Base-by-base conservation (phyloP, 331 rosid genomes). In the Stylosanthes scabra region DNA sequence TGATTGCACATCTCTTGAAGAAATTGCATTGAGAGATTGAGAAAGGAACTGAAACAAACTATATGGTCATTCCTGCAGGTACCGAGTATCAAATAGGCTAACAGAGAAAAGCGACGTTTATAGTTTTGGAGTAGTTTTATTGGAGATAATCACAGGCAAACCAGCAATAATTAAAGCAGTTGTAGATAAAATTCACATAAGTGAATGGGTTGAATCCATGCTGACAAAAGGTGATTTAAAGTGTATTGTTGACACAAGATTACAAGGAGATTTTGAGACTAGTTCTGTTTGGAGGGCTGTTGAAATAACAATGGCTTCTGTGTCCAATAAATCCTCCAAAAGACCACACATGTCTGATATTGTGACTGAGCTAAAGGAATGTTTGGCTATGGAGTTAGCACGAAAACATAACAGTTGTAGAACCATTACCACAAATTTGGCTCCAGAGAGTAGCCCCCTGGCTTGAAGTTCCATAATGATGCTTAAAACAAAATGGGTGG, bases 51-150 rank as follows among this genome's bases (percentile, higher is more conserved):
- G 16, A 62, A 47, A 3, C 49, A 2, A 49, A 29, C 6, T 11
- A 1, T 7, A 49, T 59, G 47, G 3, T 74, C 37, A 50, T 20
- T 16, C 39, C 6, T 71, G 59, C 45, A 88, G 85, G 72, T 88
- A 83, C 52, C 16, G 10, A 31, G 13, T 9, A 61, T 64, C 86
- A 76, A 69, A 58, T 52, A 50, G 78, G 78, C 45, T 88, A 16
- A 79, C 74, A 5, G 89, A 78, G 72, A 85, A 85, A 73, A 88
- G 89, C 61, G 88, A 87, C 58, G 82, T 85, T 28, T 87, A 83
- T 56, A 78, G 86, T 55, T 85, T 78, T 16, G 86, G 87, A 8
- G 74, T 87, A n/a, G 81, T 85, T 15, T 39, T 82, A 7, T 59
- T 87, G 58, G 79, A 87, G 72, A 73, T 85, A 12, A 72, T 78